phyloP scores from a whole-genome alignment of 2,329 filamentous ascomycete genomes.

The Mariannaea elegans region DNA sequence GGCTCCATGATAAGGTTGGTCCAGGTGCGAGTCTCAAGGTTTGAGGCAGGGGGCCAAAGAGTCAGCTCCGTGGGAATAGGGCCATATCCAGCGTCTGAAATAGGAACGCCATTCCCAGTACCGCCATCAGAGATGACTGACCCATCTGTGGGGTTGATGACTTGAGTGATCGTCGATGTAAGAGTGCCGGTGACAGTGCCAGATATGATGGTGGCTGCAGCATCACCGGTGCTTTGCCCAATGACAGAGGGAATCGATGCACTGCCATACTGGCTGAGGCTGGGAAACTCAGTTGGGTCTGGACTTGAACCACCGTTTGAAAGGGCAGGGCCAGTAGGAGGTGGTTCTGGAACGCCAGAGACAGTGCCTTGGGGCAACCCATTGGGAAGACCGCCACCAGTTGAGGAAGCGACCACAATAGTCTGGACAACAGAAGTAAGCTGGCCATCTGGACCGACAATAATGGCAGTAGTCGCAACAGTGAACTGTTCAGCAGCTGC shows the following conservation, averaged over 20 bases:
- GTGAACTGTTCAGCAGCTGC: conserved; percentile 32
- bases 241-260: conserved; percentile 33
- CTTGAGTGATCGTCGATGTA: conserved; percentile 37
- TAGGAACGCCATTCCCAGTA: conserved; percentile 23
- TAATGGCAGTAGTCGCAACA: conserved; percentile 43
- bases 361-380: conserved; percentile 26
- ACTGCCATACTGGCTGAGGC: conserved; percentile 40
- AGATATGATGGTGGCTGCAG: conserved; percentile 20
- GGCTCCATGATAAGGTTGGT: conserved; percentile 49
- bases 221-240: conserved; percentile 26
- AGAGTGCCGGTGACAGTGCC: conserved; percentile 36
- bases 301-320: conserved; percentile 19
- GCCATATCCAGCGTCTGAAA: conserved; percentile 36
- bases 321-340: conserved; percentile 26
- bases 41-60: conserved; percentile 37
- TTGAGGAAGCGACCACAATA: conserved; percentile 40
- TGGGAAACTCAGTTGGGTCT: conserved; percentile 27
- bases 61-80: conserved; percentile 31
- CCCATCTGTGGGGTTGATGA: conserved; percentile 33
- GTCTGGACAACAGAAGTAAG: conserved; percentile 45
- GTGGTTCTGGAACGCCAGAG: conserved; percentile 24
- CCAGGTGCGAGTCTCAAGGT: conserved; percentile 49
- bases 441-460: conserved; percentile 45
- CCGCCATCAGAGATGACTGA: conserved; percentile 32
- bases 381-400: conserved; percentile 31